A percentile compares a stretch with the other conserved stretches of the same genome.
Conservation (phyloP, 768 basidiomycete genomes). For the Gloeopeniophorella convolvens region DNA sequence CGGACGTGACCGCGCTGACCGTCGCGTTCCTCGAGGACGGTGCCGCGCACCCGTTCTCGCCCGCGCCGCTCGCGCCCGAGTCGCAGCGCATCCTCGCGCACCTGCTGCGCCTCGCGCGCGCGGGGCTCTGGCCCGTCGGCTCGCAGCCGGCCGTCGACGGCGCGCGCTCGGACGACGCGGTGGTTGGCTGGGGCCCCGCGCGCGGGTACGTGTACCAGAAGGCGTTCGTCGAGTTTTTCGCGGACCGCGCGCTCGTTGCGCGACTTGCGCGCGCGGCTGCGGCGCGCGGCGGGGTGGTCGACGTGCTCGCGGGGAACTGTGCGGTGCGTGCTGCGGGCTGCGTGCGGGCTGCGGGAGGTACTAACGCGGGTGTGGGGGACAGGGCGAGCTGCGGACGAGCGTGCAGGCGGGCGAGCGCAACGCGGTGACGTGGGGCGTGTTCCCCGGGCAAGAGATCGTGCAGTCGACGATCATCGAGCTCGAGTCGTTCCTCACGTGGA, state of each 20-base stretch:
- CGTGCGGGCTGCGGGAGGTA: no score
- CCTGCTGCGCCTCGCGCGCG: constrained; percentile 66
- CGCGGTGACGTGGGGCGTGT: constrained; percentile 98
- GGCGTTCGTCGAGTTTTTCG: constrained; percentile 96
- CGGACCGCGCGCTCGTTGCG: constrained; percentile 49
- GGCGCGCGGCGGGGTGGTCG: constrained; percentile 59
- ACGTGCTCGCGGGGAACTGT: constrained; percentile 81
- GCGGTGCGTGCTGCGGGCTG: constrained; percentile 43
- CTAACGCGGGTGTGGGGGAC: neutral
- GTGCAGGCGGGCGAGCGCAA: constrained; percentile 74
- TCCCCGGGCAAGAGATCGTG: constrained; percentile 91
- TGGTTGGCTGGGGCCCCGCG: constrained; percentile 90
- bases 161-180: constrained; percentile 59
- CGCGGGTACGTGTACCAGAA: constrained; percentile 97
- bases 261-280: constrained; percentile 52
- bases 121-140: constrained; percentile 93
- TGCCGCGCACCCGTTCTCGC: constrained; percentile 82
- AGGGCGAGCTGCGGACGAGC: constrained; percentile 81
- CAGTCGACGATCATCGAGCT: constrained; percentile 96
- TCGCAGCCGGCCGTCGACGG: constrained; percentile 94
- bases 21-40: constrained; percentile 69
- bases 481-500: constrained; percentile 94
- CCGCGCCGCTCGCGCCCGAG: constrained; percentile 73
- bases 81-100: constrained; percentile 73
- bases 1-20: constrained; percentile 77